These are phyloP conservation scores for Suillus alpinus DNA, from an alignment of 768 basidiomycete species.

Conservation along the genomic window DNA sequence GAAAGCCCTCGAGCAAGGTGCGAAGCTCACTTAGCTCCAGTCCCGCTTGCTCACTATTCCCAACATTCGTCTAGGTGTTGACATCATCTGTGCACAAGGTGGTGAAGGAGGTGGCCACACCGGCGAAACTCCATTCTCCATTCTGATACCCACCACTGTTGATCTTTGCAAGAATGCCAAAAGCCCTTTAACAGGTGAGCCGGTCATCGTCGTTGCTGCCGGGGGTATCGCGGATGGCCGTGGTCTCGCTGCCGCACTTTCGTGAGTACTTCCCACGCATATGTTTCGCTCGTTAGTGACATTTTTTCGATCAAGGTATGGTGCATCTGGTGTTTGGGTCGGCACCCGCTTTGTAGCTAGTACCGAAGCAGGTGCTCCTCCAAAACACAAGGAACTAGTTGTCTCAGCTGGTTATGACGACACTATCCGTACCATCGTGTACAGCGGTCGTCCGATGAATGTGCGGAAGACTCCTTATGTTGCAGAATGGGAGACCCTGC, in stretches of 20 bases:
- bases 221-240: slow-evolving; percentile 85
- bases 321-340: slow-evolving; percentile 86
- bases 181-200: slow-evolving; percentile 76
- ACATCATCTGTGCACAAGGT: slow-evolving; percentile 86
- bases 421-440: slow-evolving; percentile 65
- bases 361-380: slow-evolving; percentile 76
- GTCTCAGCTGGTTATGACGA: slow-evolving; percentile 76
- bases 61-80: slow-evolving; percentile 53
- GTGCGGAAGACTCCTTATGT: slow-evolving; percentile 83
- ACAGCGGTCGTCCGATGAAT: slow-evolving; percentile 76
- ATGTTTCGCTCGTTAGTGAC: neutral
- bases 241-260: slow-evolving; percentile 71
- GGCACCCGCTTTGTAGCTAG: slow-evolving; percentile 85
- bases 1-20: slow-evolving; percentile 73
- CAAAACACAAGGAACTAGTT: slow-evolving; percentile 66
- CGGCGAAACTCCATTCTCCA: slow-evolving; percentile 75
- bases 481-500: slow-evolving; percentile 66
- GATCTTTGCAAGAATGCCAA: slow-evolving; percentile 69
- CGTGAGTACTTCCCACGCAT: slow-evolving; percentile 36
- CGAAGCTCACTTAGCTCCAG: neutral
- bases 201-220: slow-evolving; percentile 76
- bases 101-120: slow-evolving; percentile 91
- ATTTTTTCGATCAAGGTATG: slow-evolving; percentile 48
- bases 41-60: neutral
- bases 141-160: slow-evolving; percentile 79